phyloP scores from a whole-genome alignment of 2,329 filamentous ascomycete genomes.

The Malbranchea zuffiana region DNA sequence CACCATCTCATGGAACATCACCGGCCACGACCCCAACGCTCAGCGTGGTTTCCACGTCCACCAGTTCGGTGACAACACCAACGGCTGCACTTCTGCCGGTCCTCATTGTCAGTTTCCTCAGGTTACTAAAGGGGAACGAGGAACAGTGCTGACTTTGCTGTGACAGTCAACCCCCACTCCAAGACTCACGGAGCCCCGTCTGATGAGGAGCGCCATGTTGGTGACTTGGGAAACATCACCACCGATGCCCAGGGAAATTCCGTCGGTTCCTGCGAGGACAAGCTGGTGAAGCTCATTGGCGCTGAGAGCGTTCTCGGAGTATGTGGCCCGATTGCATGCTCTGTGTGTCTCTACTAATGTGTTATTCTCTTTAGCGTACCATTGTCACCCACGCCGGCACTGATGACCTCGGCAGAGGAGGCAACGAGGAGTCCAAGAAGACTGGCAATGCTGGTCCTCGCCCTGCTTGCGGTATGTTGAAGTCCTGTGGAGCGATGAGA shows the following conservation, averaged over 20 bases:
- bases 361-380: conserved; percentile 54
- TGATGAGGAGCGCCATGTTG: conserved; percentile 82
- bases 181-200: conserved; percentile 83
- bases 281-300: conserved; percentile 87
- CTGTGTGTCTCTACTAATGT: background rate
- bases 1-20: conserved; percentile 83
- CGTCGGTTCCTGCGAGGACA: conserved; percentile 69
- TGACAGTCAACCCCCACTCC: conserved; percentile 87
- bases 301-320: conserved; percentile 90
- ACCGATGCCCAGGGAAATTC: conserved; percentile 88
- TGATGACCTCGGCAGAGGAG: conserved; percentile 91
- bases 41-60: conserved; percentile 98
- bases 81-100: conserved; percentile 96
- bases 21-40: conserved; percentile 85
- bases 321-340: conserved; percentile 27
- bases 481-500: background rate
- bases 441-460: conserved; percentile 90
- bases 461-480: conserved; percentile 78
- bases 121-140: too few species aligned
- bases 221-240: conserved; percentile 94
- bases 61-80: conserved; percentile 99
- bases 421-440: conserved; percentile 90
- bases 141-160: background rate
- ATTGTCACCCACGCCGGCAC: conserved; percentile 91
- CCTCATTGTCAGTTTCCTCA: conserved; percentile 71